A percentile compares a stretch with the other conserved stretches of the same genome.
phyloP scores from a whole-genome alignment of 345 rosid species.

The Gossypium australe region DNA sequence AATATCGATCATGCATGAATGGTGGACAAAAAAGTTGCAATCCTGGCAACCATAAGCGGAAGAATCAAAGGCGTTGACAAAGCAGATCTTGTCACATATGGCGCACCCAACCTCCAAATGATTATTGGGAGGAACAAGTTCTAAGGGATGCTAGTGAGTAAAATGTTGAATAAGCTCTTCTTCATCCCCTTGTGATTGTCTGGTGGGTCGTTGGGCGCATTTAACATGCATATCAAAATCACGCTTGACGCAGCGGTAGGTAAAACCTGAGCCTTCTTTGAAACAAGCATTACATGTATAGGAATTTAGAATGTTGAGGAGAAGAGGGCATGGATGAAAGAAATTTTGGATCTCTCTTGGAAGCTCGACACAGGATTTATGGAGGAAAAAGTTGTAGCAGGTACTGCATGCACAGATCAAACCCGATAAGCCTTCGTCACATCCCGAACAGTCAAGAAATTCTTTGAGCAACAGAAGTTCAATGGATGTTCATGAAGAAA shows the following conservation, averaged over 20 bases:
- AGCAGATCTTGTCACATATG: background rate
- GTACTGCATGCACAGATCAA: background rate
- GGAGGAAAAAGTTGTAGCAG: background rate
- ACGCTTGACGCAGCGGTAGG: background rate
- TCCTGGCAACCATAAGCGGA: background rate
- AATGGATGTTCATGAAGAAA: background rate
- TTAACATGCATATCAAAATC: constrained; percentile 5
- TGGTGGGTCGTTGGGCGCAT: background rate
- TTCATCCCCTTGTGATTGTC: background rate
- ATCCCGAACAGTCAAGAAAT: background rate
- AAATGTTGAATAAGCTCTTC: constrained; percentile 8
- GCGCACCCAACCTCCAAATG: background rate
- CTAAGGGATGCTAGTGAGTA: constrained; percentile 12
- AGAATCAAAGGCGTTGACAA: background rate
- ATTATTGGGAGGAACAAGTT: background rate
- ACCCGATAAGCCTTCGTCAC: background rate
- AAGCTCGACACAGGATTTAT: background rate
- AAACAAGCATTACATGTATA: background rate
- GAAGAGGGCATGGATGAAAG: constrained; percentile 13
- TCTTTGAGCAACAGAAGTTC: background rate
- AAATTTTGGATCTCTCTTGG: background rate
- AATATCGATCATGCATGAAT: constrained; percentile 1
- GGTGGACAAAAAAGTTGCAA: background rate
- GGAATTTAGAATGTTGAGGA: background rate
- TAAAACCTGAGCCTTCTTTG: background rate